A percentile compares a stretch with the other conserved stretches of the same genome.
Evolutionary conservation across 1,284 basidiomycete genomes (phyloP).

Genomic region (Takashimella koratensis): DNA sequence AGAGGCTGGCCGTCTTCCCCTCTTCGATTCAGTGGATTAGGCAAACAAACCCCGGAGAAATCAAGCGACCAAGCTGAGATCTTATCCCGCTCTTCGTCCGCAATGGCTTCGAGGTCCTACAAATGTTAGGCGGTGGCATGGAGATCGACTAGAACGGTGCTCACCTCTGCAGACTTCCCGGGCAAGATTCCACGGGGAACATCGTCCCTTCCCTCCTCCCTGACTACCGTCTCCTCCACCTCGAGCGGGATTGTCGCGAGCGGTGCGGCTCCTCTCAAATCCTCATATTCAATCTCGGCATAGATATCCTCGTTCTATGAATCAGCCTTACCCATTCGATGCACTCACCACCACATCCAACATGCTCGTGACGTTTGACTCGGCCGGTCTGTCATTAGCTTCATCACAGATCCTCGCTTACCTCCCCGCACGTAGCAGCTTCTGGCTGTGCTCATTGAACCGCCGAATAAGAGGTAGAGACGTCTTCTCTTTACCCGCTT

Average conservation of each 20-base stretch:
- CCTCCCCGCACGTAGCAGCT: conserved; percentile 61
- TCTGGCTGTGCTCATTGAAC: conserved; percentile 95
- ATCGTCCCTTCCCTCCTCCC: conserved; percentile 15
- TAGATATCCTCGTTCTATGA: conserved; percentile 49
- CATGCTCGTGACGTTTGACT: conserved; percentile 1
- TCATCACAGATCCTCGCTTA: conserved; percentile 21
- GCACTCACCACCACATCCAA: conserved; percentile 5
- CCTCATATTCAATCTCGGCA: conserved; percentile 77
- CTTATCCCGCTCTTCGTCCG: conserved; percentile 11
- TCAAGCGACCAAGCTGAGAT: conserved; percentile 20
- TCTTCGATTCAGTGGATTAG: conserved; percentile 23
- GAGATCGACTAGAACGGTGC: conserved; percentile 57
- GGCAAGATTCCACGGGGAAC: conserved; percentile 28
- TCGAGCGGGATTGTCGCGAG: conserved; percentile 71
- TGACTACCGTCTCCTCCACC: conserved; percentile 53
- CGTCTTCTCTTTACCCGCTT: conserved; percentile 80
- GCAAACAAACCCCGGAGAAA: conserved; percentile 28
- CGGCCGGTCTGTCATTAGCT: conserved; percentile 26
- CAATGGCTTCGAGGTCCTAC: conserved; percentile 18
- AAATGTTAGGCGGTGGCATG: neutral
- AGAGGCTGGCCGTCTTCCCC: conserved; percentile 14
- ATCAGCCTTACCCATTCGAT: conserved; percentile 3
- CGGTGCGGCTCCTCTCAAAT: conserved; percentile 66
- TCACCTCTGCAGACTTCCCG: conserved; percentile 47
- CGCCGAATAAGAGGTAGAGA: conserved; percentile 89